These are phyloP conservation scores for Tulasnella sp. DNA, from an alignment of 768 basidiomycete species.

Conservation along the genomic window DNA sequence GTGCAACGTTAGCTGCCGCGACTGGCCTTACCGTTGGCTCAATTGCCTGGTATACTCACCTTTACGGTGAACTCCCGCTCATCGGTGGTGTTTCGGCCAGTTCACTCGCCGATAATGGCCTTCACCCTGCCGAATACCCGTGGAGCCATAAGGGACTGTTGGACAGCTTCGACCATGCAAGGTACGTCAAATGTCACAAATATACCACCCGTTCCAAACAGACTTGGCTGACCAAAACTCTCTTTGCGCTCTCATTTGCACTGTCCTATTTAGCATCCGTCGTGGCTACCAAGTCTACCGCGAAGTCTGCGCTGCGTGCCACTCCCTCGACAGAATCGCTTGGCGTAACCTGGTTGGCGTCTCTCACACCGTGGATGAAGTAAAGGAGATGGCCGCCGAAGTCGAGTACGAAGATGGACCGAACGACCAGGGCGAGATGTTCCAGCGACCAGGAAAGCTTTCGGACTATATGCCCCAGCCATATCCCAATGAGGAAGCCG, in stretches of 20 bases:
- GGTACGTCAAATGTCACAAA: constrained; percentile 58
- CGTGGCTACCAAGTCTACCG: constrained; percentile 97
- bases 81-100: constrained; percentile 91
- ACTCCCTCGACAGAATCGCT: constrained; percentile 98
- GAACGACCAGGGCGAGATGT: constrained; percentile 95
- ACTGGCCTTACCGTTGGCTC: constrained; percentile 82
- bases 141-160: constrained; percentile 90
- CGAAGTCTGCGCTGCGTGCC: constrained; percentile 98
- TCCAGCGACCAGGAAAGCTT: constrained; percentile 96
- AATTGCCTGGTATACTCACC: constrained; percentile 94
- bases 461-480: constrained; percentile 95
- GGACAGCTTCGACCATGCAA: constrained; percentile 94
- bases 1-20: constrained; percentile 72
- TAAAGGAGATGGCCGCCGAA: constrained; percentile 90
- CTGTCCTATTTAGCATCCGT: constrained; percentile 70
- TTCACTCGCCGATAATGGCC: constrained; percentile 89
- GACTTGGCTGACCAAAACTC: background rate
- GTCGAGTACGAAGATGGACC: constrained; percentile 97
- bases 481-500: constrained; percentile 98
- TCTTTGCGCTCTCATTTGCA: background rate
- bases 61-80: constrained; percentile 89
- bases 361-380: constrained; percentile 92
- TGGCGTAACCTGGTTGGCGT: constrained; percentile 99
- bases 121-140: constrained; percentile 84
- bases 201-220: background rate